These are phyloP conservation scores for Melanogaster broomeanus DNA, from an alignment of 768 basidiomycete species.

Conservation along the genomic window DNA sequence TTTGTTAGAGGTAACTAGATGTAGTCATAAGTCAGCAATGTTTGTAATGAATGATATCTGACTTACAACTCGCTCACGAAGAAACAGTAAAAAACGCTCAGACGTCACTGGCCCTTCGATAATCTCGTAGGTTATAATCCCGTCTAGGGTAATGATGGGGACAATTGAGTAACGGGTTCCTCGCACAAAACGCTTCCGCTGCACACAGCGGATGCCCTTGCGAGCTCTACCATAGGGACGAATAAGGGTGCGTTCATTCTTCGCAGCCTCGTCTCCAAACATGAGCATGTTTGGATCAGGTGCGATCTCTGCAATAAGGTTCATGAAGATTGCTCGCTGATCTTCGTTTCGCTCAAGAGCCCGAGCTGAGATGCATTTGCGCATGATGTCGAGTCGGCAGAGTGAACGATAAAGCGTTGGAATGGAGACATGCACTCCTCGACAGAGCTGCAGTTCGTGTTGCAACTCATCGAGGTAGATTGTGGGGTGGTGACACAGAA, in stretches of 20 bases:
- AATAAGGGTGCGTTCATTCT: constrained; percentile 12
- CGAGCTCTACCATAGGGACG: neutral
- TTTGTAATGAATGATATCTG: neutral
- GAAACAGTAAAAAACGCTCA: constrained; percentile 7
- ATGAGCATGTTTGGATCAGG: constrained; percentile 15
- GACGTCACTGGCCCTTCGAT: constrained; percentile 11
- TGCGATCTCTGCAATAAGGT: constrained; percentile 1
- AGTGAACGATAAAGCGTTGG: constrained; percentile 7
- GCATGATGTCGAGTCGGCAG: neutral
- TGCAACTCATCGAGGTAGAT: constrained; percentile 14
- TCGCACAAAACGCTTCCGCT: constrained; percentile 8
- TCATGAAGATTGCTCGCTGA: neutral
- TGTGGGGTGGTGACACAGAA: neutral
- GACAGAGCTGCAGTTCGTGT: neutral
- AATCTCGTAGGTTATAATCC: constrained; percentile 14
- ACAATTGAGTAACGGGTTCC: constrained; percentile 12
- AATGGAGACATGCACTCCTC: constrained; percentile 2
- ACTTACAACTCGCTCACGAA: constrained; percentile 6
- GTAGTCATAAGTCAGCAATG: neutral
- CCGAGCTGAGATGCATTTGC: constrained; percentile 5
- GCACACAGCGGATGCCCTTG: constrained; percentile 4
- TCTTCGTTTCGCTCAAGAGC: constrained; percentile 12
- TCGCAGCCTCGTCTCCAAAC: constrained; percentile 17
- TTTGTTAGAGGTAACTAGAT: constrained; percentile 10
- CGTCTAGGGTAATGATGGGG: constrained; percentile 14